These are phyloP conservation scores for Colletotrichum tofieldiae DNA, from an alignment of 2,329 filamentous ascomycete species.

Conservation along the genomic window DNA sequence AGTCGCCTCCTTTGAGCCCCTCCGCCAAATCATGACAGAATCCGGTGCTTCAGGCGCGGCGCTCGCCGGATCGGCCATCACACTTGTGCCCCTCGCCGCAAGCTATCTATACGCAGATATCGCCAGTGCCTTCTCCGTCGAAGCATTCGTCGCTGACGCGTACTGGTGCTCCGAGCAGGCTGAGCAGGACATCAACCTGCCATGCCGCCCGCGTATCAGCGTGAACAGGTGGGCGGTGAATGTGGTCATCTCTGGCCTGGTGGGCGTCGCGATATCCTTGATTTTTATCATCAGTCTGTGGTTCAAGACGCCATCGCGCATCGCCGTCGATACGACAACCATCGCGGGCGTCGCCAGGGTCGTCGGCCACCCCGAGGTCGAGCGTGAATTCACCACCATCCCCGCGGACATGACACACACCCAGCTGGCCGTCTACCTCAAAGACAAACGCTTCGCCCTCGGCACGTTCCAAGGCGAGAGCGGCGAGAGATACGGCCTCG, in stretches of 20 bases:
- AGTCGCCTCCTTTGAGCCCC: background rate
- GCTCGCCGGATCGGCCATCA: background rate
- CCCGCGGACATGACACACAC: background rate
- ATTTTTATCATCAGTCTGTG: background rate
- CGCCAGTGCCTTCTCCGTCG: background rate
- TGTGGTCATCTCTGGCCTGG: background rate
- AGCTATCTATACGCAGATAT: background rate
- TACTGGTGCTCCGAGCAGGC: background rate
- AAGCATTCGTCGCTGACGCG: background rate
- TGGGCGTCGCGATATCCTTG: background rate
- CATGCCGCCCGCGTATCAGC: background rate
- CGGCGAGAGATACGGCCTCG: background rate
- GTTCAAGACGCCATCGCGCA: background rate
- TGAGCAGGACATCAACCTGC: background rate
- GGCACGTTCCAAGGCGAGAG: background rate
- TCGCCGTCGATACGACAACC: background rate
- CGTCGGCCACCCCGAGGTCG: constrained; percentile 1
- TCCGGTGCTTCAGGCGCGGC: background rate
- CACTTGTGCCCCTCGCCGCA: background rate
- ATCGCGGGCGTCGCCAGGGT: background rate
- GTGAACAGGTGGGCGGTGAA: background rate
- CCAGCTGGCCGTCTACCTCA: background rate
- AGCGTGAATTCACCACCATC: background rate
- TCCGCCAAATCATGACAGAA: background rate
- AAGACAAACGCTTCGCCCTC: background rate